Percentiles rank a stretch among this genome's conserved stretches.
Conservation (phyloP, 1,139 yeast species). For the Williopsis jadinii region DNA sequence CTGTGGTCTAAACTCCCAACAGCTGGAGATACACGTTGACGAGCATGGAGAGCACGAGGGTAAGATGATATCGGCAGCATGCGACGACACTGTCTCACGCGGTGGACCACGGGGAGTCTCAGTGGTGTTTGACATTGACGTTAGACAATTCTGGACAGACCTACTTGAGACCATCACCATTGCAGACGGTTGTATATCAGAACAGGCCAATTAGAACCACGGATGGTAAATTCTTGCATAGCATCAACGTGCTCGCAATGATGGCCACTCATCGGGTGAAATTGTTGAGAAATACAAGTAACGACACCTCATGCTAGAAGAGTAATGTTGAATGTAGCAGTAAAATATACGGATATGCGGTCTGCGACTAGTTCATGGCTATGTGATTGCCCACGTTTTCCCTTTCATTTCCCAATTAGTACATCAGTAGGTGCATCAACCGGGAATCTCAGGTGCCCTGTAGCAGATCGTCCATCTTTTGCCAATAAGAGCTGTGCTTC, state of each 20-base stretch:
- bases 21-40: conserved; percentile 6
- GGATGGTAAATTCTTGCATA: background rate
- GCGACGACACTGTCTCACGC: conserved; percentile 15
- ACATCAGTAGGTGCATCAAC: no score
- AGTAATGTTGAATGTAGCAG: no score
- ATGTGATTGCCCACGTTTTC: no score
- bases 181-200: conserved; percentile 7
- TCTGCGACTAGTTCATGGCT: no score
- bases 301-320: no score
- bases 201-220: background rate
- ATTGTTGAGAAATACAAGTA: no score
- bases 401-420: no score
- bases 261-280: no score
- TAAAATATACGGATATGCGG: no score
- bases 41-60: conserved; percentile 18
- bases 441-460: no score
- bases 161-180: conserved; percentile 7
- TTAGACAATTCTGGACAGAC: conserved; percentile 14
- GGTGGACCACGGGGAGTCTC: conserved; percentile 20
- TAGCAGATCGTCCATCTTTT: no score
- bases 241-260: background rate
- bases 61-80: conserved; percentile 3
- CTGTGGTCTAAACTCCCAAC: conserved; percentile 7
- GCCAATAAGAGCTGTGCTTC: no score
- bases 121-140: conserved; percentile 23